Conservation (phyloP, 2,329 filamentous ascomycete species). For the Orbilia blumenaviensis region DNA sequence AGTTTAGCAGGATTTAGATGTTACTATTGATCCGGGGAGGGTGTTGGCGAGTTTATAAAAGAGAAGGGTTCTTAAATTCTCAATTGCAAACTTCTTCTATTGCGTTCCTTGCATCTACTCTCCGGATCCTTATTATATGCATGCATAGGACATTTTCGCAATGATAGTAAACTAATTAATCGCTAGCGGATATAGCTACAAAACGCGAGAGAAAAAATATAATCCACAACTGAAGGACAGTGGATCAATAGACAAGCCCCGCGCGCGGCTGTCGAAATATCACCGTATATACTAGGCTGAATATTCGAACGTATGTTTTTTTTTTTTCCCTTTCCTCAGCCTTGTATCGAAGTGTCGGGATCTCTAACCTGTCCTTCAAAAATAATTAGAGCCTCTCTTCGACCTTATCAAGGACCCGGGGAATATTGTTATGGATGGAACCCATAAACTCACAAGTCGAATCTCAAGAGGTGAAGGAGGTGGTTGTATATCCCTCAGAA, state of each 20-base stretch:
- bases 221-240: neutral
- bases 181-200: neutral
- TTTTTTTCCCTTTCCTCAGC: neutral
- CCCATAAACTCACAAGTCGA: constrained; percentile 25
- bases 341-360: neutral
- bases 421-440: constrained; percentile 47
- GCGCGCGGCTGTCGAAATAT: constrained; percentile 1
- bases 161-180: no score
- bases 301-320: no score
- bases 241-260: neutral
- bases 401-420: constrained; percentile 24
- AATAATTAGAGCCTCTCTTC: constrained; percentile 28
- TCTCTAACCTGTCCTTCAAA: neutral
- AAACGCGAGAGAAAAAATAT: neutral
- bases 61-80: no score
- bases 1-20: no score
- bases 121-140: no score
- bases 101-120: no score
- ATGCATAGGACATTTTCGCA: no score
- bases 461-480: constrained; percentile 28
- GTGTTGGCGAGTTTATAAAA: no score
- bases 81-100: no score
- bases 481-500: constrained; percentile 14
- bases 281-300: constrained; percentile 3
- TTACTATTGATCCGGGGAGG: no score